Evolutionary conservation across 1,284 basidiomycete genomes (phyloP).

Genomic region (Boletus sp.): DNA sequence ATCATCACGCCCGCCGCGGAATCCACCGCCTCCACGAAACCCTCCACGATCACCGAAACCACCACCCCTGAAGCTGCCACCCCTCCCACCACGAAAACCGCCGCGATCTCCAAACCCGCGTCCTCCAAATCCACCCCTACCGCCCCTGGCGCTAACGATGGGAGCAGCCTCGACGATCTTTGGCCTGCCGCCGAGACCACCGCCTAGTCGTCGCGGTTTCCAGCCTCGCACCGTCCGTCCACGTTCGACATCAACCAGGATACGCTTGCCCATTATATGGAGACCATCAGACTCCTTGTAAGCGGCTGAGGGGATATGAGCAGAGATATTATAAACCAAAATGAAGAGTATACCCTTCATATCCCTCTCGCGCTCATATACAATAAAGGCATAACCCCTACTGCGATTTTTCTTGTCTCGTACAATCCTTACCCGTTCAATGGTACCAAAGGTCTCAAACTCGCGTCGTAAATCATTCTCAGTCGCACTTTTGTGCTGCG

Average conservation of each 20-base stretch:
- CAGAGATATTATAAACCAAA: slow-evolving; percentile 11
- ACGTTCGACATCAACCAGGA: slow-evolving; percentile 96
- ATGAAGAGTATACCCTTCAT: slow-evolving; percentile 80
- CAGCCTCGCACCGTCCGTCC: slow-evolving; percentile 97
- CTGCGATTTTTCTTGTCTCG: slow-evolving; percentile 84
- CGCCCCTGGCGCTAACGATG: slow-evolving; percentile 29
- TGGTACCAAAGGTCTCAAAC: slow-evolving; percentile 93
- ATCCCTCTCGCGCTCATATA: slow-evolving; percentile 96
- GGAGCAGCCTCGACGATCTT: slow-evolving; percentile 68
- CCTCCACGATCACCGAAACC: slow-evolving; percentile 36
- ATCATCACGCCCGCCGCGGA: slow-evolving; percentile 41
- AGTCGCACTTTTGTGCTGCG: slow-evolving; percentile 80
- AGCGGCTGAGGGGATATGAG: slow-evolving; percentile 59
- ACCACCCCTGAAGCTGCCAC: slow-evolving; percentile 38
- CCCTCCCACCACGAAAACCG: slow-evolving; percentile 38
- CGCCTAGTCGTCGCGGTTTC: slow-evolving; percentile 94
- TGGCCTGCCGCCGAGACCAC: slow-evolving; percentile 92
- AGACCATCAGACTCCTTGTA: slow-evolving; percentile 99
- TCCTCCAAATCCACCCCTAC: slow-evolving; percentile 43
- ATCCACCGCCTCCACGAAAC: slow-evolving; percentile 38
- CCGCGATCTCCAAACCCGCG: slow-evolving; percentile 44
- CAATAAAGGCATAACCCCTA: slow-evolving; percentile 94
- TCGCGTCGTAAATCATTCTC: slow-evolving; percentile 91
- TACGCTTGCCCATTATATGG: slow-evolving; percentile 90
- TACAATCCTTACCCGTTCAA: slow-evolving; percentile 89